Percentiles rank a stretch among this genome's conserved stretches.
These are phyloP conservation scores for Lindgomyces ingoldianus DNA, from an alignment of 495 filamentous ascomycete species.

Conservation along the genomic window DNA sequence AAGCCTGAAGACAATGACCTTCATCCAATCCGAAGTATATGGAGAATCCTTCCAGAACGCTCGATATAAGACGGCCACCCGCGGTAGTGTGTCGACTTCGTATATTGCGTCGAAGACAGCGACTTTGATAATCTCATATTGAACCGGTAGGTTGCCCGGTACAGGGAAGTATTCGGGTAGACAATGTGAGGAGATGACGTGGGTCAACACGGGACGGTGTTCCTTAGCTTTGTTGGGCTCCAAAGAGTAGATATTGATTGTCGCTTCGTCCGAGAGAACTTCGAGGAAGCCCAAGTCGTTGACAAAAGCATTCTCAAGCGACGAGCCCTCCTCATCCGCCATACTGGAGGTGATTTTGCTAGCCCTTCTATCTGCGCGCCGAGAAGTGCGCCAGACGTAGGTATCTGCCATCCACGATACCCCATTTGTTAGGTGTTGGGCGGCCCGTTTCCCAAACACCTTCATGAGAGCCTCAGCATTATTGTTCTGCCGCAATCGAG, in stretches of 20 bases:
- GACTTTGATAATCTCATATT: conserved; percentile 17
- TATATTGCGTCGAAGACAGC: neutral
- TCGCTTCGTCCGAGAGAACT: conserved; percentile 1
- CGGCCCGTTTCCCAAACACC: conserved; percentile 7
- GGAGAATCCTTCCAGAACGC: neutral
- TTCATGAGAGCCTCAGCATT: neutral
- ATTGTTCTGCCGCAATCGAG: neutral
- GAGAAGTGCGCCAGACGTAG: neutral
- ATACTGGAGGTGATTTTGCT: no score
- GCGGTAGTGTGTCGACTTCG: neutral
- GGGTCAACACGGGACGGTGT: neutral
- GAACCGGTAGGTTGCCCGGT: neutral
- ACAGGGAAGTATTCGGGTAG: neutral
- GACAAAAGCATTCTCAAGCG: neutral
- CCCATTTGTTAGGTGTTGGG: conserved; percentile 23
- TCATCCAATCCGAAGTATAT: neutral
- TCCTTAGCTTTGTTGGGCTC: neutral
- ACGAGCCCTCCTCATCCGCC: neutral
- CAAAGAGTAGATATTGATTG: conserved; percentile 12
- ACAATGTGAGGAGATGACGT: conserved; percentile 16
- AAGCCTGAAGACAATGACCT: conserved; percentile 11
- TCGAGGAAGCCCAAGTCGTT: conserved; percentile 9
- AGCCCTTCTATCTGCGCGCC: conserved; percentile 12
- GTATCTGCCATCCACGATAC: conserved; percentile 14
- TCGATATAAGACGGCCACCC: conserved; percentile 21